Base-by-base conservation (phyloP, 441 rosid genomes). In the Cnidoscolus chayamansa region DNA sequence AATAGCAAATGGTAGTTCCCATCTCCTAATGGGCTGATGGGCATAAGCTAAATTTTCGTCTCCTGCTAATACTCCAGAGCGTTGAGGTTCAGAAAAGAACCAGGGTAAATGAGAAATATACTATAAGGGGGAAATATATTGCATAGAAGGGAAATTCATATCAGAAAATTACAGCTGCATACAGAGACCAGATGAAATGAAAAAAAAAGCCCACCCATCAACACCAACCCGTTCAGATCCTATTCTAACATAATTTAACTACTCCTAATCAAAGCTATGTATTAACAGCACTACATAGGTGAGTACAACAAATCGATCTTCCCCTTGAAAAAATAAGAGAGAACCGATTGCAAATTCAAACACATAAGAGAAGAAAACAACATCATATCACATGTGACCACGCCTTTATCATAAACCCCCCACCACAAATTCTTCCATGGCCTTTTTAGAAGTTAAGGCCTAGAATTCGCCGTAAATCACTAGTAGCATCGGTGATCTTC, bases 251-350 rank as follows among this genome's bases (percentile, higher is more conserved):
- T 31, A 67, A 67, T 9, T 15, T 13, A 20, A 40, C 43, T 11
- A 11, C 19, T 2, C 49, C 35, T 7, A 20, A 40, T 45, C 1
- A 49, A 37, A 62, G 60, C 75, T 72, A 63, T 72, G 53, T 61
- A 72, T 60, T 20, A 62, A 37, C 60, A 16, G 19, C 69, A 13
- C 71, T 54, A 10, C 35, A 13, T 64, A 40, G 59, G 57, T 72
- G 78, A 78, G 81, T 70, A 25, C 40, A 11, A 66, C 59, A 73
- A 54, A 81, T 70, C 86, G 72, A 82, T 70, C 77, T 72, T 75
- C 93, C 98, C 92, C 82, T 86, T 86, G 94, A 93, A 89, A 88
- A 93, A 89, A 91, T 88, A 89, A 86, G 86, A 85, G 98, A 86
- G 20, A 32, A 74, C 35, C n/a, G 7, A 74, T 75, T 40, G 78